Base-by-base conservation (phyloP, 2,329 filamentous ascomycete genomes). In the Diaporthe vexans region DNA sequence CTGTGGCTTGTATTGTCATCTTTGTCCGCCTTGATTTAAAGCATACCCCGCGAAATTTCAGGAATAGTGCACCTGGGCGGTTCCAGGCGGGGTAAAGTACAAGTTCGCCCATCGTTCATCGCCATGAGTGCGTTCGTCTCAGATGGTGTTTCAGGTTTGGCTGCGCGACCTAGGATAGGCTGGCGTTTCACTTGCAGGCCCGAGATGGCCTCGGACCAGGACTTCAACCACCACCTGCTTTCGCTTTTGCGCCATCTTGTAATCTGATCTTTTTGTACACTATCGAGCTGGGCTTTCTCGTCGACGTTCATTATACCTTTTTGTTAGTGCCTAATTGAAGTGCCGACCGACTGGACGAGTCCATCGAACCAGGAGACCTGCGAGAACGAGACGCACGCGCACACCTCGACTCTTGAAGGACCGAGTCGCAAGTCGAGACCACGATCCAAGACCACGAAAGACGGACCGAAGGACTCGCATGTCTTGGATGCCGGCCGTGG, bases 111-210 rank as follows among this genome's bases (percentile, higher is more conserved):
- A 54, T 48, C 26, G 35, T 19, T 21, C 68, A 35, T 52, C 33
- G 29, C 54, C 57, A 54, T 58, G 29, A 46, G 61, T 70, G 58
- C 71, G 68, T 54, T 73, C 77, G 78, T 79, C 78, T 79, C 78
- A 79, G 78, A 43, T 59, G 76, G 67, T 24, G 77, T 79, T 78
- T 78, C 76, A 78, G 72, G 72, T 73, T 61, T 71, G n/a, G 69
- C 63, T 71, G 54, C 48, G 57, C 69, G 48, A 59, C n/a, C 57
- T 56, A 51, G 43, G 40, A n/a, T 71, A 48, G 54, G 56, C 43
- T 24, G 43, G 33, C 57, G 69, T 72, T 72, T 72, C 69, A 72
- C 29, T 24, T 72, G 19, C 33, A 43, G 57, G 57, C 57, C 57
- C 46, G 57, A 59, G 59, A 46, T 63, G 70, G 57, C 70, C 57